Evolutionary conservation across 176 grass and related monocot species (phyloP), one percentile per base, ranked within the genome.

Genomic region (Chloris gayana): DNA sequence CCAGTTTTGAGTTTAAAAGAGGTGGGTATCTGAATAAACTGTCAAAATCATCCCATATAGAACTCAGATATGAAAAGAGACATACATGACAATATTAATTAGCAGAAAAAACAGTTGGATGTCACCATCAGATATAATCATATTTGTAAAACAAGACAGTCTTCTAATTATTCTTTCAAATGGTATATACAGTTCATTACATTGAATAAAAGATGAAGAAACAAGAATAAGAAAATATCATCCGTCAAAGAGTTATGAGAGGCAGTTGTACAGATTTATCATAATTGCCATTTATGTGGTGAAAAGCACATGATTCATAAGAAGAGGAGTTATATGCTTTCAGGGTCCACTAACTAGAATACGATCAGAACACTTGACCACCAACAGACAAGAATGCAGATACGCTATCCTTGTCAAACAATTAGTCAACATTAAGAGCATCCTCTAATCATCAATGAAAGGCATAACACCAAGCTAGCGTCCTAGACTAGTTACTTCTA

Each of bases 31-130:
- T 12, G 14, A 70, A 22, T 67, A 31, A 79, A 51, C 14, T 69
- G 13, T 73, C 45, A 24, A 34, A 60, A 62, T 79, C 39, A 62
- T 79, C 30, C 61, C 27, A 21, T 31, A 30, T 31, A 26, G 64
- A 76, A 32, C 5, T 32, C 25, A 14, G n/a, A 70, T 45, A 62
- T 69, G 26, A 51, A 88, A 29, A 73, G 33, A 30, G 62, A 37
- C 76, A 67, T 27, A 75, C 51, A 45, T 56, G 32, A 27, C 12
- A 59, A 22, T 63, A 56, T 75, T 84, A 44, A 88, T 63, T 75
- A 84, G 76, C 87, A 80, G 39, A 29, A 80, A 88, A 88, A 89
- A 27, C 34, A 84, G 87, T 85, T 89, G 56, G 64, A 57, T 76
- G 82, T 76, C 82, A 76, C 74, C 67, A 42, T 85, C 82, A 9